Percentiles rank a stretch among this genome's conserved stretches.
phyloP scores from a whole-genome alignment of 2,329 filamentous ascomycete genomes.

The Paracorniculantispora psalliotae region DNA sequence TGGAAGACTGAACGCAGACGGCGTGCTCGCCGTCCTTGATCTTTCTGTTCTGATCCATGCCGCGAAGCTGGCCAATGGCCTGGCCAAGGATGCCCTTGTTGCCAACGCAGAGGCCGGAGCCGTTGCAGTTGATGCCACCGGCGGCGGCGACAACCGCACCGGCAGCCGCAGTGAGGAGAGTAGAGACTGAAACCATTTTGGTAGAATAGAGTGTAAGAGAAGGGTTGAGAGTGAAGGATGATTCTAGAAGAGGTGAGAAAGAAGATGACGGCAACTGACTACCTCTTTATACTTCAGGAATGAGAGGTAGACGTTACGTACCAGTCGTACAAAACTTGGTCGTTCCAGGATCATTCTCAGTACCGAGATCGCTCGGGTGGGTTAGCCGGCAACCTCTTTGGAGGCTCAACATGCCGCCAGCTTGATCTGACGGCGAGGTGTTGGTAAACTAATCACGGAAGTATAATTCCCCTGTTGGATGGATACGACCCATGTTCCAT shows the following conservation, averaged over 20 bases:
- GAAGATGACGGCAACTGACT: not conserved
- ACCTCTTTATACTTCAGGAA: too few relatives aligned
- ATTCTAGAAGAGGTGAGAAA: not conserved
- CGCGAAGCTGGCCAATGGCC: slow-evolving; percentile 12
- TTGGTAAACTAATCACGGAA: too few relatives aligned
- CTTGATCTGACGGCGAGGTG: too few relatives aligned
- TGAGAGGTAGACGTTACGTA: too few relatives aligned
- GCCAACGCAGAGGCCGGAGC: slow-evolving; percentile 15
- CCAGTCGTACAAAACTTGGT: too few relatives aligned
- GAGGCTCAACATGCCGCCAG: too few relatives aligned
- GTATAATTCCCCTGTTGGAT: too few relatives aligned
- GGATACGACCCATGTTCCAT: too few relatives aligned
- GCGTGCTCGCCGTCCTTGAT: slow-evolving; percentile 13
- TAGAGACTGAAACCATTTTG: not conserved
- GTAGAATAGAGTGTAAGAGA: not conserved
- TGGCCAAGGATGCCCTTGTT: slow-evolving; percentile 15
- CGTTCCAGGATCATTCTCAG: too few relatives aligned
- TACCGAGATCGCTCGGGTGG: too few relatives aligned
- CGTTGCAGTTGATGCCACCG: slow-evolving; percentile 16
- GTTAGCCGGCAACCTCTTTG: too few relatives aligned
- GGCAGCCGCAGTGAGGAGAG: not conserved
- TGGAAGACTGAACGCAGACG: slow-evolving; percentile 13
- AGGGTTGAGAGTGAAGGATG: too few relatives aligned
- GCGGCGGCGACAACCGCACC: not conserved
- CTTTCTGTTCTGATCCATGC: slow-evolving; percentile 13